Evolutionary conservation across 129 eudicot genomes (phyloP).

Genomic region (Helianthus tuberosus): DNA sequence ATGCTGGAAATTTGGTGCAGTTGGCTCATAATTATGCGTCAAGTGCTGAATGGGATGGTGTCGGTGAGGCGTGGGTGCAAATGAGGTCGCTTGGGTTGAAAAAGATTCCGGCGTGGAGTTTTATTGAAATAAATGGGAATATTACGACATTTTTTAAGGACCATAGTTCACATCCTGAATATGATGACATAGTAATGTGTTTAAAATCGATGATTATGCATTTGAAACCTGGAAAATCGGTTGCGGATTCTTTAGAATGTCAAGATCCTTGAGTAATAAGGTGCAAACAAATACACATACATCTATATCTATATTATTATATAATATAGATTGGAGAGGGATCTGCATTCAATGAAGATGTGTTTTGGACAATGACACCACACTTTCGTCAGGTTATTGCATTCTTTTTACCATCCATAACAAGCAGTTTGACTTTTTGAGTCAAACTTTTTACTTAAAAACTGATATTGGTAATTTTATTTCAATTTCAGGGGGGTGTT

Average conservation of each 20-base stretch:
- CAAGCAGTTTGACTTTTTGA: no score
- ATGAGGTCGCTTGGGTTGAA: constrained; percentile 84
- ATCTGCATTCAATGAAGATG: no score
- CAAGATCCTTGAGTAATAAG: no score
- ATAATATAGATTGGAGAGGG: no score
- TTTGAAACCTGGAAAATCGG: constrained; percentile 19
- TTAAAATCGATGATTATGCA: constrained; percentile 46
- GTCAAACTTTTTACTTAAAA: no score
- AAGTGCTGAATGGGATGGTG: constrained; percentile 77
- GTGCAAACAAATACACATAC: no score
- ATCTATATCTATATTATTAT: no score
- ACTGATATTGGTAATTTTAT: neutral
- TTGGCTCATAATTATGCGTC: constrained; percentile 83
- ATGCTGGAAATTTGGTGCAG: constrained; percentile 80
- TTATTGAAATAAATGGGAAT: constrained; percentile 69
- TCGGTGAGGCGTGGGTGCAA: constrained; percentile 75
- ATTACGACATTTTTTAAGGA: constrained; percentile 66
- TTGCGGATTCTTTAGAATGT: constrained; percentile 21
- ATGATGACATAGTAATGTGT: constrained; percentile 49
- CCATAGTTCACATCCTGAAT: constrained; percentile 66
- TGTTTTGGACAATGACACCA: no score
- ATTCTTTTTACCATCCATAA: no score
- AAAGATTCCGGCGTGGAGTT: constrained; percentile 96
- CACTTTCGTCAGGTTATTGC: no score
- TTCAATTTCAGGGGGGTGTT: neutral